A percentile compares a stretch with the other conserved stretches of the same genome.
These are phyloP conservation scores for Juglanconis oblonga DNA, from an alignment of 2,329 filamentous ascomycete genomes.

Conservation along the genomic window DNA sequence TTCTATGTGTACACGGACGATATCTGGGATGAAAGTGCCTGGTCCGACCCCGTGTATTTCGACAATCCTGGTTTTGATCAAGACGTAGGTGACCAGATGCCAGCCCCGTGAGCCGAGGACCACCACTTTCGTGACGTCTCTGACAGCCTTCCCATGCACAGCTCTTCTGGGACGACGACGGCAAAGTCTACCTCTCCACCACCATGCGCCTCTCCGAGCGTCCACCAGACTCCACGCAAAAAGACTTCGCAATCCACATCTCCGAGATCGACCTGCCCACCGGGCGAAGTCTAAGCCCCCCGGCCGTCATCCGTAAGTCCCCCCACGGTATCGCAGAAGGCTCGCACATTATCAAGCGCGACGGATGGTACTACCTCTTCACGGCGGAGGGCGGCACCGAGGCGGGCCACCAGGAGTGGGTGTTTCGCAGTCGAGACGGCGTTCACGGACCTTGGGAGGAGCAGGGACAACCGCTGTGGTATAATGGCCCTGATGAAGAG, in stretches of 20 bases:
- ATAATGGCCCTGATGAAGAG: conserved; percentile 43
- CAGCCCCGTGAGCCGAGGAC: neutral
- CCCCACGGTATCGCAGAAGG: conserved; percentile 40
- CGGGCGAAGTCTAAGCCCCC: conserved; percentile 36
- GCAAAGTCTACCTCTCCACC: conserved; percentile 47
- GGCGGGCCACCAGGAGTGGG: conserved; percentile 50
- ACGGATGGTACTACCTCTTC: conserved; percentile 36
- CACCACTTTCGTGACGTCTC: neutral
- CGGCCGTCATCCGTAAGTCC: conserved; percentile 34
- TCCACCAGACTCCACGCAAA: conserved; percentile 36
- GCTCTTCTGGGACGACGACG: conserved; percentile 48
- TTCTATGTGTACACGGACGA: conserved; percentile 53
- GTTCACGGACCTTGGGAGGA: conserved; percentile 50
- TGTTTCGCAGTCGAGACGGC: conserved; percentile 40
- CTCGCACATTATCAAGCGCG: conserved; percentile 35
- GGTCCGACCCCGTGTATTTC: conserved; percentile 53
- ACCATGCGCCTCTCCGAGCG: conserved; percentile 34
- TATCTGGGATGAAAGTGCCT: conserved; percentile 48
- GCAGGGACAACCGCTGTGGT: conserved; percentile 41
- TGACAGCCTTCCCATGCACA: neutral
- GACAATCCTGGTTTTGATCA: conserved; percentile 53
- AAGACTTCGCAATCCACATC: conserved; percentile 51
- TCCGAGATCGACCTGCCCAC: conserved; percentile 41
- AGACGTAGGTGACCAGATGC: conserved; percentile 34
- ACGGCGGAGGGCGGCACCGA: conserved; percentile 42